These are phyloP conservation scores for Phytophthora crassamura DNA, from an alignment of 352 stramenopile genomes.

Conservation along the genomic window DNA sequence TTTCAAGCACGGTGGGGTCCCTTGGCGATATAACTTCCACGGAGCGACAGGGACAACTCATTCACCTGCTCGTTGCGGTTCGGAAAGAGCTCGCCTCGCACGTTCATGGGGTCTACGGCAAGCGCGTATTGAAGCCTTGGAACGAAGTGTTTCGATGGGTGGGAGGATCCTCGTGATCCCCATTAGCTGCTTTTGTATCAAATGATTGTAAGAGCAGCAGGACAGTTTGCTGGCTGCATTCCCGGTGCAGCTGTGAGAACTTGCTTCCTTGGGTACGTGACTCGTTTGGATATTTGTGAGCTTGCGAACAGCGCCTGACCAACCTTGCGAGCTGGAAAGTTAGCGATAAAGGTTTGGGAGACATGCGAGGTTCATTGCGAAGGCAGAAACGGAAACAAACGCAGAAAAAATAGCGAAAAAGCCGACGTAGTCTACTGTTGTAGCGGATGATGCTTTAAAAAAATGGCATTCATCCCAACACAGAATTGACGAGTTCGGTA, in stretches of 20 bases:
- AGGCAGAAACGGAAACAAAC: too few relatives aligned
- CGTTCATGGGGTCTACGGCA: not conserved
- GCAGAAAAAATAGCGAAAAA: too few relatives aligned
- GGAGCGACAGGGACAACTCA: not conserved
- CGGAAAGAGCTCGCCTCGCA: slow-evolving; percentile 5
- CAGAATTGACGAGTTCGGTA: too few relatives aligned
- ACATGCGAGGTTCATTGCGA: too few relatives aligned
- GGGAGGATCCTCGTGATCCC: slow-evolving; percentile 1
- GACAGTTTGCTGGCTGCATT: not conserved
- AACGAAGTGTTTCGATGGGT: not conserved
- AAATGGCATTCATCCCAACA: too few relatives aligned
- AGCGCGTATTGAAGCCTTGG: slow-evolving; percentile 1
- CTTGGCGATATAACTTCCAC: not conserved
- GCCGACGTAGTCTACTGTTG: too few relatives aligned
- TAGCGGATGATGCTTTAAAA: too few relatives aligned
- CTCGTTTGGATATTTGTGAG: too few relatives aligned
- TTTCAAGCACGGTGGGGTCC: not conserved
- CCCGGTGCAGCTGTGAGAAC: not conserved
- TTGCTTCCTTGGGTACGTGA: slow-evolving; percentile 5
- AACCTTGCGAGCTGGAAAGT: too few relatives aligned
- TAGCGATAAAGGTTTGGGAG: too few relatives aligned
- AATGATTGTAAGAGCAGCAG: slow-evolving; percentile 11
- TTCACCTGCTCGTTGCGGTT: slow-evolving; percentile 11
- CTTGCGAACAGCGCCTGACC: too few relatives aligned
- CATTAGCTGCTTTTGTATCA: slow-evolving; percentile 2